Conservation (phyloP, 164 flowering plant genomes). For the Kalanchoe fedtschenkoi region DNA sequence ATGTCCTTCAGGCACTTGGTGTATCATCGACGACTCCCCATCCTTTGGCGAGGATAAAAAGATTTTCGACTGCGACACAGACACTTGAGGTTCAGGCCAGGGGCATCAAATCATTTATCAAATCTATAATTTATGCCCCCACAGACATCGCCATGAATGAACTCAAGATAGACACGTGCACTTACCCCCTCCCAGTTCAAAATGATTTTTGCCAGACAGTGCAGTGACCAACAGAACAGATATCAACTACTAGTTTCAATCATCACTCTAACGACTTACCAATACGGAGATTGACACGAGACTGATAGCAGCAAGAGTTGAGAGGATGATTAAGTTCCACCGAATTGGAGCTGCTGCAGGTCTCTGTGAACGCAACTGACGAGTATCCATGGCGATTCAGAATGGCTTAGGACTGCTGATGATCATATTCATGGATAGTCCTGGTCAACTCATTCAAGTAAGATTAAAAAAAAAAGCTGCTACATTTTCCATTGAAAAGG, state of each 20-base stretch:
- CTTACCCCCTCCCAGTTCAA: too few species aligned
- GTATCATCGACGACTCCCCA: neutral
- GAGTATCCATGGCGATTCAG: neutral
- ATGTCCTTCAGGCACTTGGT: slow-evolving; percentile 96
- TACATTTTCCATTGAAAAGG: too few species aligned
- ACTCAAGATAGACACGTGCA: neutral
- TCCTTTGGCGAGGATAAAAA: neutral
- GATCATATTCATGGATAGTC: too few species aligned
- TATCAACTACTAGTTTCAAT: too few species aligned
- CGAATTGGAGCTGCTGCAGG: neutral
- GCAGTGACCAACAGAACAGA: too few species aligned
- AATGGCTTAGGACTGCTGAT: too few species aligned
- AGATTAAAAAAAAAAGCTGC: too few species aligned
- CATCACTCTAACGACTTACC: too few species aligned
- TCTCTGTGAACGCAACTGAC: neutral
- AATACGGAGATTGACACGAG: neutral
- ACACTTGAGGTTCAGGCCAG: neutral
- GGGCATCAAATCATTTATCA: neutral
- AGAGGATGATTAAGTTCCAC: neutral
- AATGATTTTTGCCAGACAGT: too few species aligned
- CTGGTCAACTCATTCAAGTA: too few species aligned
- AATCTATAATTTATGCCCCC: too few species aligned
- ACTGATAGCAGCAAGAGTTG: neutral
- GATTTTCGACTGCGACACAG: neutral
- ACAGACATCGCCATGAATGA: too few species aligned